Percentiles rank a stretch among this genome's conserved stretches.
Conservation (phyloP, 805 yeast species). For the Candida silvicultrix region DNA sequence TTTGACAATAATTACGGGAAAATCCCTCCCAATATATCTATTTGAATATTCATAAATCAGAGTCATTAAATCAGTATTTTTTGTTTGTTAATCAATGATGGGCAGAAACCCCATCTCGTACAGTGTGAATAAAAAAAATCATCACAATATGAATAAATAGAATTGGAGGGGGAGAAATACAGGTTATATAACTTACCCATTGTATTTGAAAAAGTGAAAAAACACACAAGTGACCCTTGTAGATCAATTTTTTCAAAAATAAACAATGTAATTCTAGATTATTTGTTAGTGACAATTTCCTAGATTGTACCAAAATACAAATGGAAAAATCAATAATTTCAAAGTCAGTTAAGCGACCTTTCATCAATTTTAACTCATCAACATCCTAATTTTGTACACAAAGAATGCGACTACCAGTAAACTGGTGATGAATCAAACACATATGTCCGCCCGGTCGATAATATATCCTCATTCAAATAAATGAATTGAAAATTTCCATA, state of each 20-base stretch:
- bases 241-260: no score
- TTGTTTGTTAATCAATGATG: constrained; percentile 31
- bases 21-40: no score
- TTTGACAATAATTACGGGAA: no score
- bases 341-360: constrained; percentile 21
- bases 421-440: constrained; percentile 26
- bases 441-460: constrained; percentile 50
- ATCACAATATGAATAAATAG: constrained; percentile 19
- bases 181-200: no score
- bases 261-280: no score
- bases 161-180: no score
- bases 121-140: constrained; percentile 51
- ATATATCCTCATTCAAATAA: constrained; percentile 14
- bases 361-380: constrained; percentile 46
- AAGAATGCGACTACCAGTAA: constrained; percentile 39
- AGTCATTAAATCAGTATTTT: constrained; percentile 51
- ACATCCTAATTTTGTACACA: constrained; percentile 47
- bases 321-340: not conserved
- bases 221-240: no score
- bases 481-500: constrained; percentile 8
- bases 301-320: no score
- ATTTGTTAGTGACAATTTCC: not conserved
- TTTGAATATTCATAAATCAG: constrained; percentile 31
- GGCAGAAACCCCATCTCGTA: constrained; percentile 29
- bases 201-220: no score